Percentiles rank a stretch among this genome's conserved stretches.
Conservation (phyloP, 1,284 basidiomycete species). For the Ustilago sp. region DNA sequence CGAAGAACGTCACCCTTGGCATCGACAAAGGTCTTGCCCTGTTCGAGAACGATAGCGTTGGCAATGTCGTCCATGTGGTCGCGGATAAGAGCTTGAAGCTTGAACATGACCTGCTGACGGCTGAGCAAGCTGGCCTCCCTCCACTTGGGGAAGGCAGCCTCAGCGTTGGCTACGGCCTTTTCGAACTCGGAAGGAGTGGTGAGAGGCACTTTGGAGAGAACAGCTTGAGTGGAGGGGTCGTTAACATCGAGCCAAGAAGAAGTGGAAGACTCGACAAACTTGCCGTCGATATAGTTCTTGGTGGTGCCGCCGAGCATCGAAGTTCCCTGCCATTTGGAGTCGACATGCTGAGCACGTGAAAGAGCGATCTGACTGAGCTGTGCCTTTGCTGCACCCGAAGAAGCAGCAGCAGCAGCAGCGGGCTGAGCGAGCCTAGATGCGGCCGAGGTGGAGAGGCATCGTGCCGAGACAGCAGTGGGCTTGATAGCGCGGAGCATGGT, state of each 20-base stretch:
- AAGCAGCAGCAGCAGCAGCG: slow-evolving; percentile 35
- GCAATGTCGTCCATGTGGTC: slow-evolving; percentile 71
- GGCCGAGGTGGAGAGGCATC: slow-evolving; percentile 43
- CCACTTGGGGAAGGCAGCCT: slow-evolving; percentile 91
- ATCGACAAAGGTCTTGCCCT: slow-evolving; percentile 74
- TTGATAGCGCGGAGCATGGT: slow-evolving; percentile 31
- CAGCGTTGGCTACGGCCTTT: slow-evolving; percentile 84
- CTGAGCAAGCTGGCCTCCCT: slow-evolving; percentile 84
- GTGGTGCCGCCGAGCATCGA: slow-evolving; percentile 81
- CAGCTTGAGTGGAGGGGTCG: slow-evolving; percentile 89
- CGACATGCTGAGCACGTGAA: slow-evolving; percentile 56
- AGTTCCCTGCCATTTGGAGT: slow-evolving; percentile 81
- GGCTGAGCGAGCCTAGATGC: slow-evolving; percentile 34
- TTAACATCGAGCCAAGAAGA: slow-evolving; percentile 83
- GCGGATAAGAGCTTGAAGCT: slow-evolving; percentile 70
- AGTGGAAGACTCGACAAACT: slow-evolving; percentile 84
- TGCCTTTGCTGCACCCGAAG: slow-evolving; percentile 24
- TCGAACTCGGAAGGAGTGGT: slow-evolving; percentile 86
- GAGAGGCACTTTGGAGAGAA: slow-evolving; percentile 89
- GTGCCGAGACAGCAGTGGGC: slow-evolving; percentile 27
- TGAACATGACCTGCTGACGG: slow-evolving; percentile 88
- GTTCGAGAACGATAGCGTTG: slow-evolving; percentile 66
- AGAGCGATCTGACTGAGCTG: slow-evolving; percentile 53
- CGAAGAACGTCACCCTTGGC: slow-evolving; percentile 94
- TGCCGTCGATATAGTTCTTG: slow-evolving; percentile 83